These are phyloP conservation scores for Acanthamoeba lugdunensis DNA, from an alignment of 208 protist species.

Conservation along the genomic window DNA sequence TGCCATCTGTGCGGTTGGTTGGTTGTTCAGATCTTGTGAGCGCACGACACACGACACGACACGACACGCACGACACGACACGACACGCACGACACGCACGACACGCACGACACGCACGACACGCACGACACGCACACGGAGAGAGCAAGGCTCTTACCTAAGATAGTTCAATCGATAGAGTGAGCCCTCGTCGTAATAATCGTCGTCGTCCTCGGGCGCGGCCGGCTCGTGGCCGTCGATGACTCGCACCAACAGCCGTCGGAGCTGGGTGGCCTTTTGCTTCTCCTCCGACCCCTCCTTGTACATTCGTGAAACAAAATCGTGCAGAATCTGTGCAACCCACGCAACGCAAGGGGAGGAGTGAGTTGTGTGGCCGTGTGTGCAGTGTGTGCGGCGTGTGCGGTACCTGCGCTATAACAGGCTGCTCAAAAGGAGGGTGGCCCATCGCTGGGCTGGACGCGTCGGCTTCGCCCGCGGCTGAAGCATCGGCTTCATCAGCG, in stretches of 20 bases:
- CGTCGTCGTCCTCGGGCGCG: neutral
- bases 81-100: neutral
- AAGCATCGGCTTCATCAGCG: neutral
- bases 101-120: neutral
- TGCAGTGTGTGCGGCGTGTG: no score
- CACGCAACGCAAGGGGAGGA: neutral
- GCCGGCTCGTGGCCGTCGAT: neutral
- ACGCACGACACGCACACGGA: neutral
- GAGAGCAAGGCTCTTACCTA: neutral
- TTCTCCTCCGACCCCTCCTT: neutral
- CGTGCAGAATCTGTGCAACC: neutral
- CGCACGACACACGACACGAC: neutral
- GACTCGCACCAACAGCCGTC: neutral
- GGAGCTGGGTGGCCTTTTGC: neutral
- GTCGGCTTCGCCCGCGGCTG: neutral
- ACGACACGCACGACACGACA: neutral
- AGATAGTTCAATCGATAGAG: neutral
- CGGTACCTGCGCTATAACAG: neutral
- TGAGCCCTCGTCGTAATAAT: neutral
- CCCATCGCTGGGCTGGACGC: neutral
- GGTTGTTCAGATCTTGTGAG: neutral
- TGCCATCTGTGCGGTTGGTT: neutral
- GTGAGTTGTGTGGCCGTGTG: no score
- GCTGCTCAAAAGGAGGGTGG: neutral
- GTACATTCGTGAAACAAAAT: slow-evolving; percentile 4